A percentile compares a stretch with the other conserved stretches of the same genome.
Evolutionary conservation across 2,329 filamentous ascomycete genomes (phyloP).

Genomic region (Apiospora malaysiana): DNA sequence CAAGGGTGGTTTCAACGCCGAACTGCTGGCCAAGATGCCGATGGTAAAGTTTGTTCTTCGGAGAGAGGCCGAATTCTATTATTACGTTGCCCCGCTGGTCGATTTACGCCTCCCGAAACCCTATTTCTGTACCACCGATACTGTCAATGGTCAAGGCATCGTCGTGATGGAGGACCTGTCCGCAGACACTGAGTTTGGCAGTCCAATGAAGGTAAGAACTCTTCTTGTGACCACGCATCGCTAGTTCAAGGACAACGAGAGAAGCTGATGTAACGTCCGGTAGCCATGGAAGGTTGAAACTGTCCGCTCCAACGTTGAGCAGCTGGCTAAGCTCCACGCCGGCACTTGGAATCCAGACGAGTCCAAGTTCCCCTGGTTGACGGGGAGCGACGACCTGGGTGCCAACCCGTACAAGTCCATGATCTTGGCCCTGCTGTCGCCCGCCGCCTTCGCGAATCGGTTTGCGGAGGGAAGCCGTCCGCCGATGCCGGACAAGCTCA

Average conservation of each 20-base stretch:
- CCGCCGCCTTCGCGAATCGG: neutral
- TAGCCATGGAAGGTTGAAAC: slow-evolving; percentile 26
- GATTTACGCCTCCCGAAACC: slow-evolving; percentile 26
- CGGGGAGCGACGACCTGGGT: neutral
- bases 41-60: slow-evolving; percentile 24
- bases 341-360: slow-evolving; percentile 23
- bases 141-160: slow-evolving; percentile 29
- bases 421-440: neutral
- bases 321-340: slow-evolving; percentile 38
- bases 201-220: neutral
- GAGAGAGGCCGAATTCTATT: slow-evolving; percentile 31
- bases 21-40: slow-evolving; percentile 19
- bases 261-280: neutral
- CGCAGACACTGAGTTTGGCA: slow-evolving; percentile 9
- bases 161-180: slow-evolving; percentile 29
- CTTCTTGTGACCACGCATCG: neutral
- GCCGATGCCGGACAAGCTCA: neutral
- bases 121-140: slow-evolving; percentile 27
- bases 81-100: slow-evolving; percentile 27
- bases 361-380: slow-evolving; percentile 31
- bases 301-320: slow-evolving; percentile 32
- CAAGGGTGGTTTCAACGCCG: slow-evolving; percentile 31
- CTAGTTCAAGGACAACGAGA: neutral
- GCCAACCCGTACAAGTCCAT: slow-evolving; percentile 3
- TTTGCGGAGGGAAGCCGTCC: neutral